Evolutionary conservation across 768 basidiomycete species (phyloP).

Genomic region (Antrodiella citrinella): DNA sequence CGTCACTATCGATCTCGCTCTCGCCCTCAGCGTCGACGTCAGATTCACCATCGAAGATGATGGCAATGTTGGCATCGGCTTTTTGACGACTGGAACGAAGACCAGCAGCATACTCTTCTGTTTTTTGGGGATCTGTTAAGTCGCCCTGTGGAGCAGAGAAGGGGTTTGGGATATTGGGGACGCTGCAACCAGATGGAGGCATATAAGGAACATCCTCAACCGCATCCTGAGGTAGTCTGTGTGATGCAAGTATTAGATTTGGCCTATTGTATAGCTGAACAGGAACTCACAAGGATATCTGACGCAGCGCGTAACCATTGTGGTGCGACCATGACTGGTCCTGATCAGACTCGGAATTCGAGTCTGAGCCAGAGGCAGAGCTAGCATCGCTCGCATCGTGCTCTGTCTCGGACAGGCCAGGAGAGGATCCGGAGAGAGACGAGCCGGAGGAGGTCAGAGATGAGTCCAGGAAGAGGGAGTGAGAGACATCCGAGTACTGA

Average conservation of each 20-base stretch:
- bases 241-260: no score
- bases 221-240: no score
- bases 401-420: background rate
- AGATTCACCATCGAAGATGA: background rate
- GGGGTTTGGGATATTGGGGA: background rate
- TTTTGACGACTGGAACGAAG: background rate
- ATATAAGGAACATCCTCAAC: background rate
- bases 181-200: background rate
- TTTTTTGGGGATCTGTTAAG: no score
- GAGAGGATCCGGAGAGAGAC: background rate
- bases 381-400: background rate
- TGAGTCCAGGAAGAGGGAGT: background rate
- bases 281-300: background rate
- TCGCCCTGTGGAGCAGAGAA: no score
- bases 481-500: background rate
- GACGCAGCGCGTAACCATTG: background rate
- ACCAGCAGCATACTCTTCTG: background rate
- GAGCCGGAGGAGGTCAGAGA: background rate
- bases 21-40: constrained; percentile 4
- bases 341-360: background rate
- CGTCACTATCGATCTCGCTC: background rate
- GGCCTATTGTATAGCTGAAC: background rate
- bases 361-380: background rate
- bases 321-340: background rate
- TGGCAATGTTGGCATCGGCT: background rate